Evolutionary conservation across 495 filamentous ascomycete genomes (phyloP).

Genomic region (Jackrogersella minutella): DNA sequence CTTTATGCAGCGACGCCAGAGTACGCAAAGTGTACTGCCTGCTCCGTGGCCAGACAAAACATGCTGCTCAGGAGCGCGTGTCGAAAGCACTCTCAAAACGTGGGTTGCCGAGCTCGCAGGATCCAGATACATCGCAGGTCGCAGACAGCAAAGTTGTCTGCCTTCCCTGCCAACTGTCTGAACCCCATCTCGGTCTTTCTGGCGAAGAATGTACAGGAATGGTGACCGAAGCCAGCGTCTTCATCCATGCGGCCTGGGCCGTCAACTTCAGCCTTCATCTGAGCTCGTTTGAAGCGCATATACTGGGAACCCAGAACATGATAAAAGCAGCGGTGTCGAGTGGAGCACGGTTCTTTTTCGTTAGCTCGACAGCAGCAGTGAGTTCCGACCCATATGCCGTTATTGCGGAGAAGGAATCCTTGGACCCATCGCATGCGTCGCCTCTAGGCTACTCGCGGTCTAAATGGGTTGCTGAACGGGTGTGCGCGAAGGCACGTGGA

Average conservation of each 20-base stretch:
- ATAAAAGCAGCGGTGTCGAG: slow-evolving; percentile 60
- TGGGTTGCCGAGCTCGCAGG: slow-evolving; percentile 7
- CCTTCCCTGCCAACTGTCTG: slow-evolving; percentile 45
- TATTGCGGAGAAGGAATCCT: slow-evolving; percentile 60
- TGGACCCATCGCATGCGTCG: slow-evolving; percentile 58
- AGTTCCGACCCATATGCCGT: slow-evolving; percentile 36
- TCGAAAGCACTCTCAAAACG: slow-evolving; percentile 52
- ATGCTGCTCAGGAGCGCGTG: slow-evolving; percentile 52
- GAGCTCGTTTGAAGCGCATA: slow-evolving; percentile 61
- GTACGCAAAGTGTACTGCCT: slow-evolving; percentile 63
- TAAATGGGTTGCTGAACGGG: slow-evolving; percentile 64
- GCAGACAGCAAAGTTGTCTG: slow-evolving; percentile 16
- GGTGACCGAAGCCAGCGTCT: slow-evolving; percentile 51
- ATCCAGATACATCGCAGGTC: neutral
- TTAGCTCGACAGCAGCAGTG: slow-evolving; percentile 58
- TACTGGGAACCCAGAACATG: slow-evolving; percentile 60
- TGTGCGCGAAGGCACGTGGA: slow-evolving; percentile 51
- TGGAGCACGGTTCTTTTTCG: slow-evolving; percentile 58
- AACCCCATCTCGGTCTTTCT: slow-evolving; percentile 55
- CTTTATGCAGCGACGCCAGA: slow-evolving; percentile 50
- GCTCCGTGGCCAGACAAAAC: slow-evolving; percentile 50
- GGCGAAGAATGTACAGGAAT: slow-evolving; percentile 45
- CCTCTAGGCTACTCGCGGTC: slow-evolving; percentile 65
- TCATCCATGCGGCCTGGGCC: slow-evolving; percentile 71
- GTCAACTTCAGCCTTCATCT: slow-evolving; percentile 71